phyloP scores from a whole-genome alignment of 306 rosid species.

The Dalbergia cultrata region DNA sequence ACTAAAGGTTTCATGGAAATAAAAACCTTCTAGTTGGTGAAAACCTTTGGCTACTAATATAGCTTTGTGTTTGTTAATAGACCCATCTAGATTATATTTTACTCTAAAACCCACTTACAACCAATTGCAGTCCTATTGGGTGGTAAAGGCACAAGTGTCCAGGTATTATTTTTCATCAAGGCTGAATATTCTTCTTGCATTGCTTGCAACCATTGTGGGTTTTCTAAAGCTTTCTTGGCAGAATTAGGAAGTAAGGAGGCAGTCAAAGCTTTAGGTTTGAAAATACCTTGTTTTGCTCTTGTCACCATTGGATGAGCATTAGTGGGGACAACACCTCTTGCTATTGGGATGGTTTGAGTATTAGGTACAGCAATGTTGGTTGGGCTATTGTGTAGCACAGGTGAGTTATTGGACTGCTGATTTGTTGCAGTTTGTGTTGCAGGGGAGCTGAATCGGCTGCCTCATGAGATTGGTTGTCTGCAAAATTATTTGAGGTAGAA shows the following conservation, averaged over 20 bases:
- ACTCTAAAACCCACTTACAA: background rate
- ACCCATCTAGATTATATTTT: background rate
- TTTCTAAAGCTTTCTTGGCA: background rate
- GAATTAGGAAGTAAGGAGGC: background rate
- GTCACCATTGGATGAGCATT: no score
- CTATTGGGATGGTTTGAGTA: no score
- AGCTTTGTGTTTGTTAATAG: background rate
- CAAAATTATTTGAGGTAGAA: no score
- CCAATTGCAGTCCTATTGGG: background rate
- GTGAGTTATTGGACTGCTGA: no score
- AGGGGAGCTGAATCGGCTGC: no score
- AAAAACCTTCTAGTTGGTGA: background rate
- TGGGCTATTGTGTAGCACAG: no score
- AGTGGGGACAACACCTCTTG: no score
- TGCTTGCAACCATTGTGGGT: background rate
- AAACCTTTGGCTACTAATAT: background rate
- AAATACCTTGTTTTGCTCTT: no score
- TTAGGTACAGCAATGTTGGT: no score
- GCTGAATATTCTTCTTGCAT: background rate
- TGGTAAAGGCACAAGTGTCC: background rate
- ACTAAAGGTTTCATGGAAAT: background rate
- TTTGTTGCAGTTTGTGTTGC: no score
- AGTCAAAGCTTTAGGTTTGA: no score
- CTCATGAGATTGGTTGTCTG: no score
- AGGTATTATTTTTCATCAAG: background rate